phyloP scores from a whole-genome alignment of 768 basidiomycete genomes.

The Kwoniella botswanensis region DNA sequence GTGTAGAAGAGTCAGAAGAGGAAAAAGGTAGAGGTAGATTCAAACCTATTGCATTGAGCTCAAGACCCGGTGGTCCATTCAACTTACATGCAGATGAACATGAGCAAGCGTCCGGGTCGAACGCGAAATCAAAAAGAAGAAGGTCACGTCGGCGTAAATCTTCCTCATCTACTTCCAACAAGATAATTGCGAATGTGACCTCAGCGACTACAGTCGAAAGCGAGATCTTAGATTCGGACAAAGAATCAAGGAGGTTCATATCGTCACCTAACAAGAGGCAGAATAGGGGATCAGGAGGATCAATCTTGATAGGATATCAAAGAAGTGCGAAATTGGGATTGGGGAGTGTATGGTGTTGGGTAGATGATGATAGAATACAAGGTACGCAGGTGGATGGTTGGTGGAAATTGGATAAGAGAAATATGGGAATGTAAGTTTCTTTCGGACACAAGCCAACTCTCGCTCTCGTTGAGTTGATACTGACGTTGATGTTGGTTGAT shows the following conservation, averaged over 20 bases:
- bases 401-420: slow-evolving; percentile 49
- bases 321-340: slow-evolving; percentile 35
- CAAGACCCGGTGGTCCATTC: slow-evolving; percentile 25
- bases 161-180: background rate
- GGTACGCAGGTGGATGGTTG: slow-evolving; percentile 42
- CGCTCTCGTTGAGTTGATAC: background rate
- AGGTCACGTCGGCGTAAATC: background rate
- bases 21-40: slow-evolving; percentile 12
- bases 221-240: background rate
- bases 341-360: slow-evolving; percentile 51
- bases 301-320: slow-evolving; percentile 45
- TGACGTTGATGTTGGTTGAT: background rate
- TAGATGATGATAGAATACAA: slow-evolving; percentile 37
- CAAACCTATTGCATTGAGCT: slow-evolving; percentile 22
- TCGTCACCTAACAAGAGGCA: background rate
- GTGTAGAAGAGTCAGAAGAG: background rate
- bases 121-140: background rate
- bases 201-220: background rate
- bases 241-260: background rate
- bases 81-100: slow-evolving; percentile 19
- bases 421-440: slow-evolving; percentile 54
- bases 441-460: background rate
- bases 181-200: background rate
- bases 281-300: slow-evolving; percentile 20
- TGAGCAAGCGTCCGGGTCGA: background rate